Evolutionary conservation across 2,329 filamentous ascomycete genomes (phyloP).

Genomic region (Phialocephala subalpina): DNA sequence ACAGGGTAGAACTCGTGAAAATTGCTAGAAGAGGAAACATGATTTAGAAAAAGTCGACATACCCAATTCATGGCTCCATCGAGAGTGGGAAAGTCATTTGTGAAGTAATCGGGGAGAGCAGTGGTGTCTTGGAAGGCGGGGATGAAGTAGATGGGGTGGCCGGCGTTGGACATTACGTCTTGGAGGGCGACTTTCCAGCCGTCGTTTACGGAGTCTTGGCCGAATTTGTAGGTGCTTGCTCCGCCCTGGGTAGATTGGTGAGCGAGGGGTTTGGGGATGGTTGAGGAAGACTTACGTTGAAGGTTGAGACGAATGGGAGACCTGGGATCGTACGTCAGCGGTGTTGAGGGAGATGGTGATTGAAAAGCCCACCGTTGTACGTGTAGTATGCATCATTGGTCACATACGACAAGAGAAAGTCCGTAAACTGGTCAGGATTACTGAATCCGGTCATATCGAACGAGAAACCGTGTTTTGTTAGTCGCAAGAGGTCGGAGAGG

Average conservation of each 20-base stretch:
- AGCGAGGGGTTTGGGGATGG: background rate
- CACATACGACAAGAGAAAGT: slow-evolving; percentile 19
- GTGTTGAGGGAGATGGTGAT: background rate
- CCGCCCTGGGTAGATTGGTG: slow-evolving; percentile 19
- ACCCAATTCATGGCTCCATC: slow-evolving; percentile 28
- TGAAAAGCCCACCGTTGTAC: slow-evolving; percentile 22
- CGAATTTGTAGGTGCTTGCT: slow-evolving; percentile 27
- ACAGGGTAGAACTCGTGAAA: too few relatives aligned
- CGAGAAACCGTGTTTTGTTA: slow-evolving; percentile 16
- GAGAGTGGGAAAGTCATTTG: slow-evolving; percentile 1
- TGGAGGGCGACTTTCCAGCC: slow-evolving; percentile 36
- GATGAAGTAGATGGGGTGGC: slow-evolving; percentile 25
- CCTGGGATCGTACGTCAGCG: background rate
- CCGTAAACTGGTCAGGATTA: slow-evolving; percentile 24
- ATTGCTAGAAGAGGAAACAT: too few relatives aligned
- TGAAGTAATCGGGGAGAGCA: slow-evolving; percentile 11
- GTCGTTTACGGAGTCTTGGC: slow-evolving; percentile 38
- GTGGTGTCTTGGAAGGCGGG: slow-evolving; percentile 30
- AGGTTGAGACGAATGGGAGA: slow-evolving; percentile 29
- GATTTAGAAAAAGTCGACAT: too few relatives aligned
- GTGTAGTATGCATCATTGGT: slow-evolving; percentile 25
- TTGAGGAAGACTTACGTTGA: slow-evolving; percentile 18
- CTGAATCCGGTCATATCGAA: slow-evolving; percentile 32
- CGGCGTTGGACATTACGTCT: slow-evolving; percentile 38
- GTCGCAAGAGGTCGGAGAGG: too few relatives aligned